A percentile compares a stretch with the other conserved stretches of the same genome.
phyloP scores from a whole-genome alignment of 352 stramenopile species.

The Phytophthora constricta region DNA sequence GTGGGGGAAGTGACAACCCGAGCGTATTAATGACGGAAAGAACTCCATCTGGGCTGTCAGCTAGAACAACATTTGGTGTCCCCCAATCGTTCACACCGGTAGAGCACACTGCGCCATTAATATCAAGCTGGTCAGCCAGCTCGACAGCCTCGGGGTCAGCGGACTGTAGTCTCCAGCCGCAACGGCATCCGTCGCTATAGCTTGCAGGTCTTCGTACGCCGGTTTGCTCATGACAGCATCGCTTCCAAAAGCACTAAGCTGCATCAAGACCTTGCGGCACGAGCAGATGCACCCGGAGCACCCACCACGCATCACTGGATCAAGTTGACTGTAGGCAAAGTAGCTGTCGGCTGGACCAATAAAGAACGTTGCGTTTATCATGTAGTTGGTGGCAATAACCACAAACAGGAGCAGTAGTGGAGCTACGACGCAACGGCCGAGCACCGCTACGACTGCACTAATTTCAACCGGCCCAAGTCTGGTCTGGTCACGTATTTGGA shows the following conservation, averaged over 20 bases:
- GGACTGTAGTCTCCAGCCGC: conserved; percentile 8
- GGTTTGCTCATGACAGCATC: conserved; percentile 13
- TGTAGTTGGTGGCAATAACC: conserved; percentile 13
- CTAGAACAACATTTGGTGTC: conserved; percentile 4
- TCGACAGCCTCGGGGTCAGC: conserved; percentile 9
- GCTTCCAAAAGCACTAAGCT: conserved; percentile 10
- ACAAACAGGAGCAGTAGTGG: conserved; percentile 15
- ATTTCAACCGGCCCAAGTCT: not conserved
- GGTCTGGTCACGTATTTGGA: not conserved
- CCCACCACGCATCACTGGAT: conserved; percentile 18
- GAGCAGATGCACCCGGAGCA: conserved; percentile 7
- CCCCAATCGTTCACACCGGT: conserved; percentile 20
- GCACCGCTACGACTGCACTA: conserved; percentile 5
- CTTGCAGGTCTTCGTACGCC: conserved; percentile 12
- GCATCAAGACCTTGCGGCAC: conserved; percentile 14
- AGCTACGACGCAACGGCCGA: conserved; percentile 8
- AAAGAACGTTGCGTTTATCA: conserved; percentile 14
- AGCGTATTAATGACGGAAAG: conserved; percentile 8
- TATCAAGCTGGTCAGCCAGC: conserved; percentile 15
- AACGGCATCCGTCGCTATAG: conserved; percentile 4
- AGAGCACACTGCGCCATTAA: conserved; percentile 9
- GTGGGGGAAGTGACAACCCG: conserved; percentile 6
- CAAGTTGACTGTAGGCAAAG: conserved; percentile 11
- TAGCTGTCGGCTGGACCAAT: conserved; percentile 13
- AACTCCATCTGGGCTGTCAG: conserved; percentile 1